Evolutionary conservation across 192 early-diverging fungal species (phyloP).

Genomic region (Umbelopsis sp.): DNA sequence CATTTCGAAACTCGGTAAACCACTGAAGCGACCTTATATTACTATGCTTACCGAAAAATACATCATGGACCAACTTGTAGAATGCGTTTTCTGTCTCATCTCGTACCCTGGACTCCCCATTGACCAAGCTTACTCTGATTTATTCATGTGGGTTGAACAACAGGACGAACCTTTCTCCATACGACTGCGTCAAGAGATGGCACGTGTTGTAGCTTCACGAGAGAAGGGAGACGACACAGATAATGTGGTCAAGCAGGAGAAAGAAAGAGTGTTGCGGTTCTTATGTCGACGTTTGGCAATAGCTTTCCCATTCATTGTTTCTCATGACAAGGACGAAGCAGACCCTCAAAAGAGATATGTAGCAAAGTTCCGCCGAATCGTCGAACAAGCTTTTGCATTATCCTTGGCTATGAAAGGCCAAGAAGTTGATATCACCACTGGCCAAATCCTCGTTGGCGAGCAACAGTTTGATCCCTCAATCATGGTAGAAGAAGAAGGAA

Average conservation of each 20-base stretch:
- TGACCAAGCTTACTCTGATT: conserved; percentile 3
- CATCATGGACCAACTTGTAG: conserved; percentile 51
- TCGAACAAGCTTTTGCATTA: conserved; percentile 24
- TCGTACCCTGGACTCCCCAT: conserved; percentile 38
- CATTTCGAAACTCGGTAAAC: conserved; percentile 40
- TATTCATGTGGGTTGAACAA: conserved; percentile 27
- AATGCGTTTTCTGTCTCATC: conserved; percentile 45
- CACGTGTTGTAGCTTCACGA: conserved; percentile 20
- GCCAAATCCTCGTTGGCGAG: conserved; percentile 19
- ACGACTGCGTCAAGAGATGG: conserved; percentile 36
- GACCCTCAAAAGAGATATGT: conserved; percentile 26
- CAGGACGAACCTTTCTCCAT: conserved; percentile 25
- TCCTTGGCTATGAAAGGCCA: conserved; percentile 37
- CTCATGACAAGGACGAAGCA: conserved; percentile 24
- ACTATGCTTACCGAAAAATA: conserved; percentile 54
- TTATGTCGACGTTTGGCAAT: conserved; percentile 26
- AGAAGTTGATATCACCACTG: conserved; percentile 38
- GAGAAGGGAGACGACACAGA: conserved; percentile 22
- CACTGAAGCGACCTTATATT: conserved; percentile 37
- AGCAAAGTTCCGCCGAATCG: conserved; percentile 21
- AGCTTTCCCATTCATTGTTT: conserved; percentile 32
- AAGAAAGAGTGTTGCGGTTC: conserved; percentile 18
- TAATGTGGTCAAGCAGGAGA: conserved; percentile 1
- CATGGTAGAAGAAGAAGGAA: conserved; percentile 36
- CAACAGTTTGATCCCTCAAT: conserved; percentile 28